Evolutionary conservation across 1,284 basidiomycete genomes (phyloP).

Genomic region (Cutaneotrichosporon curvatum): DNA sequence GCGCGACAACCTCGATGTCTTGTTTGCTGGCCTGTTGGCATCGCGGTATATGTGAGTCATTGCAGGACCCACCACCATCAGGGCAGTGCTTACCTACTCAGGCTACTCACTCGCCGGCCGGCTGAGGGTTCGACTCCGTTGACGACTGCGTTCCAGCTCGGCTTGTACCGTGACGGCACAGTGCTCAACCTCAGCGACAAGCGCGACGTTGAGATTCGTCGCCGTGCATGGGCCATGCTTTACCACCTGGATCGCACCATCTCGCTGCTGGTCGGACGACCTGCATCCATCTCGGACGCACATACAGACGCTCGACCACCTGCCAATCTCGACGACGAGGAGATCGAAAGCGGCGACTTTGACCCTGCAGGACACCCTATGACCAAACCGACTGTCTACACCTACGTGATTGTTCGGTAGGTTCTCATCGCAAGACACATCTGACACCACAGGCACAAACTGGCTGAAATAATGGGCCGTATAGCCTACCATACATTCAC

Average conservation of each 20-base stretch:
- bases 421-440: conserved; percentile 3
- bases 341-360: conserved; percentile 44
- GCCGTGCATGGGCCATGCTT: conserved; percentile 46
- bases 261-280: conserved; percentile 46
- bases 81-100: conserved; percentile 11
- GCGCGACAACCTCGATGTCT: conserved; percentile 46
- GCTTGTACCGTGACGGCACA: conserved; percentile 47
- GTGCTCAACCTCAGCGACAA: conserved; percentile 45
- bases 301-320: conserved; percentile 47
- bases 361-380: conserved; percentile 45
- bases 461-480: conserved; percentile 47
- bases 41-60: conserved; percentile 46
- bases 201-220: conserved; percentile 47
- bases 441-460: conserved; percentile 34
- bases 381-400: conserved; percentile 45
- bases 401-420: conserved; percentile 44
- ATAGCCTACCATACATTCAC: conserved; percentile 49
- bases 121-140: conserved; percentile 47
- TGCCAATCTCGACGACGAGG: conserved; percentile 48
- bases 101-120: conserved; percentile 46
- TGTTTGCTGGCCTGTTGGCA: conserved; percentile 46
- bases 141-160: conserved; percentile 47
- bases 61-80: not conserved
- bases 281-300: conserved; percentile 46
- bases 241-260: conserved; percentile 47